Base-by-base conservation (phyloP, 116 monocot species). In the Zostera marina region DNA sequence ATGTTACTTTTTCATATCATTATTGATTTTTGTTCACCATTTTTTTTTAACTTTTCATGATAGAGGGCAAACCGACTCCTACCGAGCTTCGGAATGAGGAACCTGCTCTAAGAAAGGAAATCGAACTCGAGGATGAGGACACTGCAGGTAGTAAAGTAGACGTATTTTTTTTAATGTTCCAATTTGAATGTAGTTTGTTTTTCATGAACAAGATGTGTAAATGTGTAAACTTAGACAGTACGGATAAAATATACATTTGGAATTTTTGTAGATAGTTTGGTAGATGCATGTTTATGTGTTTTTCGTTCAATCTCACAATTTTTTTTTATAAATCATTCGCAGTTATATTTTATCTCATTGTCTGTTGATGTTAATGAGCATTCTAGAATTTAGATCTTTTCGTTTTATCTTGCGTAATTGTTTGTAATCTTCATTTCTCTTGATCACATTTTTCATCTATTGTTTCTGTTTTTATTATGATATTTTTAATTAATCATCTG, bases 41-140 rank as follows among this genome's bases (percentile, higher is more conserved):
- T 17, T 41, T 47, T 41, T 14, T 39, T 71, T 44, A 1, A 63
- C 66, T 47, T 32, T 32, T 32, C 32, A 32, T 38, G 40, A 25
- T 56, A 78, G 90, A 86, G 74, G 90, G 90, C 39, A 89, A 83
- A 72, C 89, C 96, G 54, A 89, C 90, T 45, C 98, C 98, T 8
- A 83, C 90, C 22, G 98, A 98, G 69, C 98, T 98, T 41, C 73
- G 86, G 62, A 98, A 90, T 41, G 98, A 90, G 59, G 98, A 90
- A 73, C 74, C 83, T 22, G 56, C 43, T 9, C 77, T 98, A 26
- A 77, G 98, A 13, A 72, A 82, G 38, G 83, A 90, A 53, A 83
- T 98, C 40, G 90, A 98, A 56, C 84, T 98, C 14, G 98, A 98
- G 64, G 90, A 98, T 58, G 79, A 98, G 19, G 45, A 83, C 15